A percentile compares a stretch with the other conserved stretches of the same genome.
Evolutionary conservation across 2,329 filamentous ascomycete genomes (phyloP).

Genomic region (Seiridium unicorne): DNA sequence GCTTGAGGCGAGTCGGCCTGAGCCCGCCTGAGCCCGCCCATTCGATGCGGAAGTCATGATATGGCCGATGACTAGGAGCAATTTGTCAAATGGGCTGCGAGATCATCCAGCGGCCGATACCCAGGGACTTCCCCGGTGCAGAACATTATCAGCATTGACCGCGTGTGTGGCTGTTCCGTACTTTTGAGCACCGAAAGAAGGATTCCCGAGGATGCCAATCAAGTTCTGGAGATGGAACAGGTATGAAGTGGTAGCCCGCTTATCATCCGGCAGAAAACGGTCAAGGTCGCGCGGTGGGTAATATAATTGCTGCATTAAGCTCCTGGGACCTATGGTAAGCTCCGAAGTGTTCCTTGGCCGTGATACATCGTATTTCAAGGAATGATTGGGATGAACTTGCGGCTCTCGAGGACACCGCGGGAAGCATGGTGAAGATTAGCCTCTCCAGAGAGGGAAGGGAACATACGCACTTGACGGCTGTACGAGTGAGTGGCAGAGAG

Average conservation of each 20-base stretch:
- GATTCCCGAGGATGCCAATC: neutral
- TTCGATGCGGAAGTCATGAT: neutral
- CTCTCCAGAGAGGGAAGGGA: too few species aligned
- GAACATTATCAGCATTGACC: neutral
- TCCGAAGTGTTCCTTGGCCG: too few species aligned
- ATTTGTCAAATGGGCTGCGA: neutral
- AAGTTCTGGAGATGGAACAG: neutral
- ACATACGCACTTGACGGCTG: too few species aligned
- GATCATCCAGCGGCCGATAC: neutral
- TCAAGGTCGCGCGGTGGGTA: neutral
- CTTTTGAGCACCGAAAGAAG: neutral
- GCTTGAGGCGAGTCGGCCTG: neutral
- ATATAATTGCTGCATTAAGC: constrained; percentile 4
- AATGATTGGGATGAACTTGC: too few species aligned
- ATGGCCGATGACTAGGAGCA: neutral
- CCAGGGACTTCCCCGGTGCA: neutral
- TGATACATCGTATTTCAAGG: too few species aligned
- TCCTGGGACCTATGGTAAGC: neutral
- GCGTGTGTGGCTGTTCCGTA: neutral
- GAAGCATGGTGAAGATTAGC: too few species aligned
- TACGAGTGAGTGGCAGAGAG: neutral
- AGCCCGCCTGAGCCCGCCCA: neutral
- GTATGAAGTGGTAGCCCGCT: neutral
- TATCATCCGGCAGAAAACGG: neutral
- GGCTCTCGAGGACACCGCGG: neutral